Evolutionary conservation across 23 red algal species (phyloP).

Genomic region (Gracilariopsis chorda): DNA sequence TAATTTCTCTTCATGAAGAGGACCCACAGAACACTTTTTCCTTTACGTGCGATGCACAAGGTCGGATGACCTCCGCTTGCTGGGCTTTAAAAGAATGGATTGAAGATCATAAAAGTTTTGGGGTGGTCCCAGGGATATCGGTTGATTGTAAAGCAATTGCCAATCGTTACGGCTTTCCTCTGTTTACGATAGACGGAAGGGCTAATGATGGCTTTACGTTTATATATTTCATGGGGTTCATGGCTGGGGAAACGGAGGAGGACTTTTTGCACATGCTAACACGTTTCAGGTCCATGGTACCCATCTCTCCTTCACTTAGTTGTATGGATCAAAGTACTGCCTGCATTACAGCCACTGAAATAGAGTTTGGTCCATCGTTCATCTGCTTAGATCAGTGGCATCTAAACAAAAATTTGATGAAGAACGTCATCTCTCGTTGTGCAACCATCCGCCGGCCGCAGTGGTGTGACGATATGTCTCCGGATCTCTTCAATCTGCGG

Average conservation of each 20-base stretch:
- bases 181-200: not conserved
- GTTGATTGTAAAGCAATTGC: too few species aligned
- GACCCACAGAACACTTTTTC: not conserved
- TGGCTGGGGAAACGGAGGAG: not conserved
- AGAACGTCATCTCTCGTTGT: not conserved
- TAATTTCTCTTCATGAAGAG: not conserved
- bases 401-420: not conserved
- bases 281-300: not conserved
- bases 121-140: too few species aligned
- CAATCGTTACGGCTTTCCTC: too few species aligned
- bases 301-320: not conserved
- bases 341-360: not conserved
- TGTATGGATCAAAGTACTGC: not conserved
- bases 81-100: not conserved
- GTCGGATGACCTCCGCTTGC: not conserved
- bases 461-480: too few species aligned
- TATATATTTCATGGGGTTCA: too few species aligned
- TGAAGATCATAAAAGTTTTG: not conserved
- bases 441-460: not conserved
- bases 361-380: not conserved
- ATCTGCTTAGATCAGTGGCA: not conserved
- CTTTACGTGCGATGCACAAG: not conserved
- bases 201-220: not conserved
- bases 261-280: not conserved
- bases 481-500: too few species aligned